phyloP scores from a whole-genome alignment of 2,329 filamentous ascomycete species.

The Calonectria pauciramosa region DNA sequence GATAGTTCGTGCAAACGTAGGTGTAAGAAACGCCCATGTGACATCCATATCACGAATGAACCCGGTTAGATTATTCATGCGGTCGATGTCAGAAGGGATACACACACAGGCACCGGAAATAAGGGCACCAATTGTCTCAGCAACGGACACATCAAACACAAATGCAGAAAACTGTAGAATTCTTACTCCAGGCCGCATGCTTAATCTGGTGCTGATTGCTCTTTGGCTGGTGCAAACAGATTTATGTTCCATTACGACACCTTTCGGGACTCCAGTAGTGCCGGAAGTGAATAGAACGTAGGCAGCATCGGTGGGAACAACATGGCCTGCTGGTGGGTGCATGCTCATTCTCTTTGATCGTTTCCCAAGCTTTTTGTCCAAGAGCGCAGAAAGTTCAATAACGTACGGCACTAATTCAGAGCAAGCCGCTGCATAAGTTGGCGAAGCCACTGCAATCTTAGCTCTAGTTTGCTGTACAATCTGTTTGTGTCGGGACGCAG shows the following conservation, averaged over 20 bases:
- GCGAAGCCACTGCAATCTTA: background rate
- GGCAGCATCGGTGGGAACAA: background rate
- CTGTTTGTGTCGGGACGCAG: background rate
- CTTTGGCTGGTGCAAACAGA: conserved; percentile 4
- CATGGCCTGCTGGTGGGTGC: background rate
- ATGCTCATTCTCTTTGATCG: background rate
- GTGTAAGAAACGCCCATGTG: conserved; percentile 17
- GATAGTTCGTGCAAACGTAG: background rate
- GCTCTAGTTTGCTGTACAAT: background rate
- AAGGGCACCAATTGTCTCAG: background rate
- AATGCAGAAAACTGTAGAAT: conserved; percentile 14
- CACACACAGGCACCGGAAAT: conserved; percentile 1
- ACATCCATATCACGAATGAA: background rate
- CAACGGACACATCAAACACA: conserved; percentile 5
- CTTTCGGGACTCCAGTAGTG: background rate
- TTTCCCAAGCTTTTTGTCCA: background rate
- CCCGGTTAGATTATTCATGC: background rate
- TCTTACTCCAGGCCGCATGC: background rate
- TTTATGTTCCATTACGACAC: background rate
- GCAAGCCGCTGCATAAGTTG: background rate
- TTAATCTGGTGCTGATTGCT: background rate
- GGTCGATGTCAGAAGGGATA: background rate
- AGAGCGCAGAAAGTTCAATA: background rate
- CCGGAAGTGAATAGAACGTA: background rate
- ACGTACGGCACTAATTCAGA: background rate